Conservation (phyloP, 768 basidiomycete genomes). For the Pisolithus tinctorius region DNA sequence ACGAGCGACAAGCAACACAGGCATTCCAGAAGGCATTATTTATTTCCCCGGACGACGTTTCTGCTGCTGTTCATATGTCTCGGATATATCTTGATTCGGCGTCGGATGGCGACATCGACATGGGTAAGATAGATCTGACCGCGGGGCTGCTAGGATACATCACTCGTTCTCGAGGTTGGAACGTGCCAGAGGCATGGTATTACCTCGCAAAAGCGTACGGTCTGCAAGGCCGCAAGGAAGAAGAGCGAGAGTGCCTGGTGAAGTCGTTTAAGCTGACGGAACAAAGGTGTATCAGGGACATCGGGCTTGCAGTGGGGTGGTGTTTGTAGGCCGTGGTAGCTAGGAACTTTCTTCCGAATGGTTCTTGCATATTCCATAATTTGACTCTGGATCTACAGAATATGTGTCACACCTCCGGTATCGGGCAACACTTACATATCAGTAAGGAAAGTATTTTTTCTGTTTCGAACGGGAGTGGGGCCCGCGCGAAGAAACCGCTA, state of each 20-base stretch:
- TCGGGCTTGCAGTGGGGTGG: conserved; percentile 60
- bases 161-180: conserved; percentile 80
- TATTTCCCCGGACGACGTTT: conserved; percentile 69
- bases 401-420: too few relatives aligned
- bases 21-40: conserved; percentile 88
- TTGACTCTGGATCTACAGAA: neutral
- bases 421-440: too few relatives aligned
- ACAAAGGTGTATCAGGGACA: conserved; percentile 55
- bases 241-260: conserved; percentile 68
- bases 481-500: too few relatives aligned
- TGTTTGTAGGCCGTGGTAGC: conserved; percentile 36
- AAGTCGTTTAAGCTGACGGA: conserved; percentile 64
- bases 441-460: too few relatives aligned
- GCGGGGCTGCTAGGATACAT: conserved; percentile 73
- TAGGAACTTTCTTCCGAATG: neutral
- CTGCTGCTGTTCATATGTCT: conserved; percentile 74
- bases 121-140: conserved; percentile 67
- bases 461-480: too few relatives aligned
- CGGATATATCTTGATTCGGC: conserved; percentile 56
- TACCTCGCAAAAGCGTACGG: conserved; percentile 79
- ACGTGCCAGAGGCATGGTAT: conserved; percentile 93
- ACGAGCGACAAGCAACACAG: conserved; percentile 58
- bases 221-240: conserved; percentile 61
- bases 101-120: conserved; percentile 9
- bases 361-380: neutral